Evolutionary conservation across 768 basidiomycete genomes (phyloP).

Genomic region (Suillus brevipes): DNA sequence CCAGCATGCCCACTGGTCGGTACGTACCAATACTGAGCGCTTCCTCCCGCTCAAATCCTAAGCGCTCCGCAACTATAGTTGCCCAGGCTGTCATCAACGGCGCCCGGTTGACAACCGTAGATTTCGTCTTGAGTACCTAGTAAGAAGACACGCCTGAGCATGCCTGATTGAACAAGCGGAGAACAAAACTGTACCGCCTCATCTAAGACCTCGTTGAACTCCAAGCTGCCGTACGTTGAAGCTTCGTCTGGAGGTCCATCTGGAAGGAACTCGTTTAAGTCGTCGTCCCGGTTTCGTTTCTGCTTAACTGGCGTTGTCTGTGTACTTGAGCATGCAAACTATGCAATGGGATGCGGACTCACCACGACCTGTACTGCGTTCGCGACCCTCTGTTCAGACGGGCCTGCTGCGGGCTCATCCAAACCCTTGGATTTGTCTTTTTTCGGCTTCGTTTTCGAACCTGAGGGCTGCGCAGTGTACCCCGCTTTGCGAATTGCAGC

Average conservation of each 20-base stretch:
- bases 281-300: slow-evolving; percentile 43
- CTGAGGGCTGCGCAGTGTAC: slow-evolving; percentile 36
- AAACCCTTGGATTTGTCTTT: not conserved
- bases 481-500: slow-evolving; percentile 64
- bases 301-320: slow-evolving; percentile 52
- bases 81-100: slow-evolving; percentile 97
- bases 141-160: slow-evolving; percentile 6
- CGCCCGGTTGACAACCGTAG: slow-evolving; percentile 80
- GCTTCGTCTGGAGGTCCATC: slow-evolving; percentile 51
- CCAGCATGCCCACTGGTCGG: not conserved
- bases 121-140: slow-evolving; percentile 63
- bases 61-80: slow-evolving; percentile 76
- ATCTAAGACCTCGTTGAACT: slow-evolving; percentile 72
- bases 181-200: slow-evolving; percentile 40
- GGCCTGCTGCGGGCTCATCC: slow-evolving; percentile 5
- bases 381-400: slow-evolving; percentile 15
- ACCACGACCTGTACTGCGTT: slow-evolving; percentile 35
- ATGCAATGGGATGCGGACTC: slow-evolving; percentile 8
- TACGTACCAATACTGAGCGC: slow-evolving; percentile 85
- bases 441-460: slow-evolving; percentile 9
- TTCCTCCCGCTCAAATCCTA: slow-evolving; percentile 87
- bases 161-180: not conserved
- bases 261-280: slow-evolving; percentile 61
- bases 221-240: slow-evolving; percentile 51
- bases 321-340: slow-evolving; percentile 7